Evolutionary conservation across 225 moss, liverwort and hornwort genomes (phyloP), one percentile per base, ranked within the genome.

Genomic region (Marchantia paleacea): DNA sequence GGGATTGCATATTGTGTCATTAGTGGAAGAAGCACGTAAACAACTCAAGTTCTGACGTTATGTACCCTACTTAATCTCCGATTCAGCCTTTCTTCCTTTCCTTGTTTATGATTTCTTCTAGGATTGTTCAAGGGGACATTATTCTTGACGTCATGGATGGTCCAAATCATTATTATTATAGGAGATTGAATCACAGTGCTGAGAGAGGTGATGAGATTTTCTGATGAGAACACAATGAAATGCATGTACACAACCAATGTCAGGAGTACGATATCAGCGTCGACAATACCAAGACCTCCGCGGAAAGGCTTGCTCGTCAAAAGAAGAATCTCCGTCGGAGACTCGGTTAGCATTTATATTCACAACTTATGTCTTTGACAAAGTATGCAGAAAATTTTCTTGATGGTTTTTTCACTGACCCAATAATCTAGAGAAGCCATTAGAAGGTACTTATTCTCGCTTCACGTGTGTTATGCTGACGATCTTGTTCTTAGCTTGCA

Each of bases 241-340:
- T 55, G 54, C 0, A 11, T n/a, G 51, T 24, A 54, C 54, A 7
- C 18, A 29, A 10, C 65, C 12, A 22, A 60, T n/a, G 64, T 49
- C 79, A 90, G 90, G 95, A 96, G 86, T 96, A 89, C 64, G 95
- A 96, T 84, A 90, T 96, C 69, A 91, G 87, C 79, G 90, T 96
- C 77, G 93, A 96, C 84, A 93, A 88, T 57, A 90, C 90, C 69
- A 95, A 93, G 87, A 89, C 87, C 30, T 86, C 93, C 81, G 91
- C 95, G 72, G 93, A 96, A 84, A 89, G 95, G 73, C 80, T 96
- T 69, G 93, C 89, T 82, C 89, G 90, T 77, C 95, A 96, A 67
- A 93, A 96, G 78, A 85, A 92, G 74, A 93, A 93, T 82, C 90
- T 96, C 61, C 90, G 92, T 67, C 89, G 90, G 20, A 90, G 93